phyloP scores from a whole-genome alignment of 2,329 filamentous ascomycete species.

The Raffaelea deltoideospora region DNA sequence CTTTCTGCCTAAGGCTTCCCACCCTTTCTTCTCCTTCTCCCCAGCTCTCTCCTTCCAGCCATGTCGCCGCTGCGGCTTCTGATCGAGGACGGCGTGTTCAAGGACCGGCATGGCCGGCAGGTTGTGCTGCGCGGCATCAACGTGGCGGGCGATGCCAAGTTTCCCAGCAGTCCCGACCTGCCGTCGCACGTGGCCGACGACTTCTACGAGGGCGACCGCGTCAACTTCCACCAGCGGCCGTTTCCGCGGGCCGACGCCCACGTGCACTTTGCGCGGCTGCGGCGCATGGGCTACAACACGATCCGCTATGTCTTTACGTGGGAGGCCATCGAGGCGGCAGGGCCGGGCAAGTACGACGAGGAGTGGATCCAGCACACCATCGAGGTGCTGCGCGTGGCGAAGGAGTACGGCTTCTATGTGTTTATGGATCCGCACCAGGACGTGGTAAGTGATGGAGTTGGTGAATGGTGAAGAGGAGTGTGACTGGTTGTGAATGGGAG shows the following conservation, averaged over 20 bases:
- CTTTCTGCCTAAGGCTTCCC: not conserved
- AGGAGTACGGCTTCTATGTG: constrained; percentile 82
- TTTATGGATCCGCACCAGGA: constrained; percentile 99
- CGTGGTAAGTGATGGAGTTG: constrained; percentile 65
- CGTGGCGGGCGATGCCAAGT: constrained; percentile 78
- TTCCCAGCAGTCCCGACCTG: constrained; percentile 64
- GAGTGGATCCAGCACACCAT: constrained; percentile 88
- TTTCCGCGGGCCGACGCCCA: constrained; percentile 74
- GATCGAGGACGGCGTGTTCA: constrained; percentile 76
- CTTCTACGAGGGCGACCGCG: constrained; percentile 87
- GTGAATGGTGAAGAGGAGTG: too few species aligned
- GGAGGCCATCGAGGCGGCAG: constrained; percentile 93
- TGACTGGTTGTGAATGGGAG: too few species aligned
- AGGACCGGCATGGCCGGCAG: constrained; percentile 68
- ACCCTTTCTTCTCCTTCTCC: not conserved
- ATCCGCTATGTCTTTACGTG: constrained; percentile 96
- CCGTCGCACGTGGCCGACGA: constrained; percentile 63
- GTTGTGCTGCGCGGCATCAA: constrained; percentile 89
- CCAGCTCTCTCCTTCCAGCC: not conserved
- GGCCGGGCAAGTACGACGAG: constrained; percentile 85
- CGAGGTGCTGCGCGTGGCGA: constrained; percentile 65
- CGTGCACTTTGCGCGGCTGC: constrained; percentile 71
- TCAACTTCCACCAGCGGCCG: constrained; percentile 76
- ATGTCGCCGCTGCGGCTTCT: constrained; percentile 67
- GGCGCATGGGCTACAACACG: constrained; percentile 86